Evolutionary conservation across 371 early-diverging fungal species (phyloP), one percentile per base, ranked within the genome.

Genomic region (Mucor lusitanicus): DNA sequence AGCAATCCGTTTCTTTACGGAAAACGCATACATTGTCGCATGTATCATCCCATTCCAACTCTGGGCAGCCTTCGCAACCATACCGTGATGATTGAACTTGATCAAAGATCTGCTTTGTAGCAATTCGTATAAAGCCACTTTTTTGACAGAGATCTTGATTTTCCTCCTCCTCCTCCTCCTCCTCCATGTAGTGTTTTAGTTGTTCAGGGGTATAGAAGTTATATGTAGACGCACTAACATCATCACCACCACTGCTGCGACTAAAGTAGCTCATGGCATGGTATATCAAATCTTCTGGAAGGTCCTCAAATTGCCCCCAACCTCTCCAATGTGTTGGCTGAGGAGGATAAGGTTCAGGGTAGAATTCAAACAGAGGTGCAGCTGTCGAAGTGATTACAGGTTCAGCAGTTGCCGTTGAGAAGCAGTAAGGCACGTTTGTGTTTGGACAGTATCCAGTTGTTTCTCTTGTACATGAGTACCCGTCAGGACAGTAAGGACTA

Each of bases 361-460:
- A 58, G 21, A 21, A 37, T 23, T 35, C 39, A 23, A 23, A 58
- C 0, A 37, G 11, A n/a, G 33, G 13, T 6, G 32, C 56, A 6
- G 32, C 8, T 32, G 59, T 15, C 21, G 23, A 19, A 11, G 25
- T 11, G 35, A 21, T 6, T 13, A 11, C 6, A n/a, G 58, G 32
- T 21, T 6, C 37, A 37, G 58, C 3, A 17, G 50, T 25, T 21
- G 58, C 30, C 33, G 63, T 63, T 17, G 65, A 39, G 8, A 53
- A 27, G 25, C 67, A 67, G 25, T 60, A 60, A 44, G 67, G 61
- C 13, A 25, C 23, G 15, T 67, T 67, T 6, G 61, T 67, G 17
- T 67, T 67, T 9, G 61, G 55, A 25, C 67, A 67, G 17, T 30
- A 23, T n/a, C 67, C 67, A 30, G 61, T 61, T 0, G 44, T 61